Evolutionary conservation across 2,329 filamentous ascomycete species (phyloP), one percentile per base, ranked within the genome.

Genomic region (Fusarium transvaalense): DNA sequence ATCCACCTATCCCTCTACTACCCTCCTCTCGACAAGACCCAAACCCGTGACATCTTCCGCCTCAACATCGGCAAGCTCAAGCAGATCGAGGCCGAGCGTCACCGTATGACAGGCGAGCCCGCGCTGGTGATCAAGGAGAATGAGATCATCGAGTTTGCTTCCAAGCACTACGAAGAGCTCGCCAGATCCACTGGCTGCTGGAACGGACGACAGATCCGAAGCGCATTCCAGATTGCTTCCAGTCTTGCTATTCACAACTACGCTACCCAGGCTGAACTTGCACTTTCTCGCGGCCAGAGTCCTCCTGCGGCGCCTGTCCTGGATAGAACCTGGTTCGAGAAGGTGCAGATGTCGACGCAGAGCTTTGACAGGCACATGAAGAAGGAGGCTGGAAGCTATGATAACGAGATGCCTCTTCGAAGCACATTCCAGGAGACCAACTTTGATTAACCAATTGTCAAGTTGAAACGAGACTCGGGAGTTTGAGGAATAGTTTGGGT

Each of bases 1-100:
- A 82, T 85, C 38, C 82, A 84, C 56, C 66, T 83, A 19, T 79
- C 75, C 2, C 73, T 84, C 2, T 82, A 81, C 75, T 84, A 83
- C 57, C 78, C 78, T 10, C 79, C 78, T 0, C 74, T 82, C 1
- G 75, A 77, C 46, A 77, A 77, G 71, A 68, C 72, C 0, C 78
- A 82, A 61, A 81, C 79, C 2, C 76, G 75, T 15, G 78, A 80
- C 15, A 81, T 82, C 57, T 82, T 82, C 78, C 76, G 74, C 5
- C 68, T 80, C 31, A 82, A 82, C 63, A 77, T 82, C 10, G 45
- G 66, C 34, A 79, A 79, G 71, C 76, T 82, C 43, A 75, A 73
- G 42, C 69, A 76, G 47, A 80, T 81, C 43, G 78, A 80, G 56
- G 38, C 66, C 0, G 76, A 81, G 71, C 76, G 78, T 0, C 72